phyloP scores from a whole-genome alignment of 2,329 filamentous ascomycete species.

The Trichoderma semiorbis region DNA sequence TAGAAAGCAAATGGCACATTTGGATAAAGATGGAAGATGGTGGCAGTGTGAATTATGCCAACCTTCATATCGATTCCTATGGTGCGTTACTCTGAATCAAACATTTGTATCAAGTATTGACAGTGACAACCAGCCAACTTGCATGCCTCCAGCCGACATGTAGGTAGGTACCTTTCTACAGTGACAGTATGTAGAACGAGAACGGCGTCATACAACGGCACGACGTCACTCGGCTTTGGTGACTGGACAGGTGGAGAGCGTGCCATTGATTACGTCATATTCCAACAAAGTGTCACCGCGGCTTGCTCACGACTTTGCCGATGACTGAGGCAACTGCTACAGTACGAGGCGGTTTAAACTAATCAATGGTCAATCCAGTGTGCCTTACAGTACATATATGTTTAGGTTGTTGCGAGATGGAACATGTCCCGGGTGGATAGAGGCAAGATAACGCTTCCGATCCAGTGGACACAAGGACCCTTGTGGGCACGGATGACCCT shows the following conservation, averaged over 20 bases:
- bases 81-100: background rate
- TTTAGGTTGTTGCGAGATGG: background rate
- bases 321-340: background rate
- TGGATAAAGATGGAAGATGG: background rate
- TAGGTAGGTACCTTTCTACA: too few species aligned
- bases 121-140: background rate
- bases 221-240: constrained; percentile 8
- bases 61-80: background rate
- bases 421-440: background rate
- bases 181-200: background rate
- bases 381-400: background rate
- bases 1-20: background rate
- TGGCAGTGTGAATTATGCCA: background rate
- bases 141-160: background rate
- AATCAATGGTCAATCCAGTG: background rate
- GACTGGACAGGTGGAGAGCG: background rate
- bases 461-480: background rate
- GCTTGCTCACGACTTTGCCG: background rate
- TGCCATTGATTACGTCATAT: constrained; percentile 15
- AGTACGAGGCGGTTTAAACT: background rate
- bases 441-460: background rate
- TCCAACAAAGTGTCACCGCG: background rate
- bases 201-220: background rate
- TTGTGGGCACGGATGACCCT: background rate
- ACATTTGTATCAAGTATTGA: background rate